These are phyloP conservation scores for Hypoxylon trugodes DNA, from an alignment of 495 filamentous ascomycete genomes.

Conservation along the genomic window DNA sequence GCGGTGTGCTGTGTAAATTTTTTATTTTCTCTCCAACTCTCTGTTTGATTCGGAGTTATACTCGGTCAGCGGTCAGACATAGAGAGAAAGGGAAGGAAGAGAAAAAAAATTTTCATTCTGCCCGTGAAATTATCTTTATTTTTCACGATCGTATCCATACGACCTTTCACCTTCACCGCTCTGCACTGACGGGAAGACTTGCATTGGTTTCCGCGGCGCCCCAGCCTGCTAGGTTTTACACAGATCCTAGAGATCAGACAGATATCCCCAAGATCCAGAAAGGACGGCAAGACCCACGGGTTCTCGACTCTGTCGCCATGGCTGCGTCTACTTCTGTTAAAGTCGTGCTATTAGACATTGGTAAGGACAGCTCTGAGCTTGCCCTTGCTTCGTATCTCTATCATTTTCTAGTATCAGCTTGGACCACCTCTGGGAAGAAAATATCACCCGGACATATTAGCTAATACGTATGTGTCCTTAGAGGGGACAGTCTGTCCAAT, in stretches of 20 bases:
- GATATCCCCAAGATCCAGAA: conserved; percentile 30
- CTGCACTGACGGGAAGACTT: conserved; percentile 29
- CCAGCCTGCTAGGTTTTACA: conserved; percentile 25
- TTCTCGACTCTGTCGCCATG: conserved; percentile 35
- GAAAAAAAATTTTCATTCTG: conserved; percentile 31
- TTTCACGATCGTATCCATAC: conserved; percentile 22
- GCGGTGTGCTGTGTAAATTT: conserved; percentile 22
- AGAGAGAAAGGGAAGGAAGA: conserved; percentile 3
- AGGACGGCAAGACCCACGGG: conserved; percentile 29
- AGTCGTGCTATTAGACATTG: conserved; percentile 60
- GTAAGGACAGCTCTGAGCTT: conserved; percentile 46
- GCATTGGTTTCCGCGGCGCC: conserved; percentile 29
- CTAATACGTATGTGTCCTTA: conserved; percentile 57
- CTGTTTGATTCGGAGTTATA: conserved; percentile 28
- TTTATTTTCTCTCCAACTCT: conserved; percentile 1
- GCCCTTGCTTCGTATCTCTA: conserved; percentile 32
- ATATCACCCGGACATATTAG: conserved; percentile 45
- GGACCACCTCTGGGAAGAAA: conserved; percentile 42
- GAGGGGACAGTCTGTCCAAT: conserved; percentile 77
- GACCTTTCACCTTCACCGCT: conserved; percentile 35
- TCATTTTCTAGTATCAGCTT: conserved; percentile 24
- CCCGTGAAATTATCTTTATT: conserved; percentile 29
- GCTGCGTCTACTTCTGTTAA: conserved; percentile 43
- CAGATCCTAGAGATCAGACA: conserved; percentile 9
- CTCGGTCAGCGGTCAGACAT: conserved; percentile 26